Base-by-base conservation (phyloP, 2,329 filamentous ascomycete genomes). In the Colletotrichum horii region DNA sequence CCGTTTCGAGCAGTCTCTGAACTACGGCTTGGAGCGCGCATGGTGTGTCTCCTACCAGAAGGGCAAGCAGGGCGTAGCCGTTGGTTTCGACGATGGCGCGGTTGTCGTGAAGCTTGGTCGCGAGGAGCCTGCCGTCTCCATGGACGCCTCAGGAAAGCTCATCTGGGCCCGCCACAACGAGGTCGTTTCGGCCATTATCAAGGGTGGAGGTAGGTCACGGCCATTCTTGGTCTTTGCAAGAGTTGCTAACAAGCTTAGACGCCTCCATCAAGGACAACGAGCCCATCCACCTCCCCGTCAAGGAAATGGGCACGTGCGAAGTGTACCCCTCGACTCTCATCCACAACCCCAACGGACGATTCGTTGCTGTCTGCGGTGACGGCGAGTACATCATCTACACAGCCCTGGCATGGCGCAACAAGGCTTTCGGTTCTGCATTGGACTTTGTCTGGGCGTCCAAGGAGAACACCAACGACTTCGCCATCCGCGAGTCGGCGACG, bases 371-470 rank as follows among this genome's bases (percentile, higher is more conserved):
- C 64, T 98, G 96, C 79, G 97, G 97, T 79, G 97, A 99, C 83
- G 97, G 97, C 77, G 97, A 99, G 85, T 99, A 98, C 87, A 98
- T 98, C 84, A 98, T 98, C 81, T 98, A 98, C 88, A 98, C 97
- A 32, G 96, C 97, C 71, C 90, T 98, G 74, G 96, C 96, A 4
- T 98, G 97, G 91, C 93, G 97, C 83, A 98, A 99, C 87, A 98
- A 98, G 88, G 96, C 96, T 5, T 99, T 99, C 81, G 97, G 97
- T 26, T 96, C 95, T 55, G 97, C 96, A 8, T 88, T 98, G 68
- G 97, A 99, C 86, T 99, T 99, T 84, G 96, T 95, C 14, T 99
- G 97, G 97, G 96, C 94, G 0, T 95, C 95, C 60, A 98, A 98
- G 86, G 96, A 98, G 74, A 98, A 98, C 86, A 98, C 95, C 87